phyloP scores from a whole-genome alignment of 1,284 basidiomycete genomes.

The Fistulina hepatica region DNA sequence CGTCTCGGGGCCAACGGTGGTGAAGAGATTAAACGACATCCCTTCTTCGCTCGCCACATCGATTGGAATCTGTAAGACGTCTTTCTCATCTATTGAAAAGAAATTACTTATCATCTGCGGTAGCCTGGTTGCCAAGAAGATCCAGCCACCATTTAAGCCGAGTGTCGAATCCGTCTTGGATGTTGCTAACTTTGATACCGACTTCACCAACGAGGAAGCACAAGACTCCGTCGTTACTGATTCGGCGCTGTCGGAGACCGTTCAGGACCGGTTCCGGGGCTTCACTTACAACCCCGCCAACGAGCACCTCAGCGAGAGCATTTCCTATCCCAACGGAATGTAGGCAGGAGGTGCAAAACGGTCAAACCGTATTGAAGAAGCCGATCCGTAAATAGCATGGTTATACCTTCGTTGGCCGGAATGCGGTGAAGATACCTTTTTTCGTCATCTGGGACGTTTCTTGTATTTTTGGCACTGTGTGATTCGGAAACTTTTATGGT shows the following conservation, averaged over 20 bases:
- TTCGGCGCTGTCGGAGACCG: slow-evolving; percentile 84
- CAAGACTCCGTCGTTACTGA: slow-evolving; percentile 92
- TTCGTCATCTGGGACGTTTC: no score
- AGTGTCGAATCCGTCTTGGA: slow-evolving; percentile 82
- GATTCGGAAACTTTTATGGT: no score
- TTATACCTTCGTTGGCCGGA: no score
- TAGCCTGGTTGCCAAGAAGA: slow-evolving; percentile 87
- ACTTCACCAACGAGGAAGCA: slow-evolving; percentile 89
- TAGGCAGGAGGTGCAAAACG: no score
- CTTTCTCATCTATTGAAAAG: not conserved
- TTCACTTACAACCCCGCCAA: slow-evolving; percentile 79
- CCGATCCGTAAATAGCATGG: no score
- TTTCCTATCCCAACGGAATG: slow-evolving; percentile 43
- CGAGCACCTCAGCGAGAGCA: slow-evolving; percentile 70
- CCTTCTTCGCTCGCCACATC: slow-evolving; percentile 92
- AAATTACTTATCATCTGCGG: slow-evolving; percentile 4
- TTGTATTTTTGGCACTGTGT: no score
- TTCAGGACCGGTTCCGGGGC: slow-evolving; percentile 89
- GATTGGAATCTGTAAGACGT: slow-evolving; percentile 68
- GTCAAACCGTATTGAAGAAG: no score
- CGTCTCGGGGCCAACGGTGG: slow-evolving; percentile 88
- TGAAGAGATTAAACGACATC: slow-evolving; percentile 92
- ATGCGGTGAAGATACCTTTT: no score
- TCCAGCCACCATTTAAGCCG: slow-evolving; percentile 97
- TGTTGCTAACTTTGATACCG: slow-evolving; percentile 87